phyloP scores from a whole-genome alignment of 1,139 yeast genomes.

The Nakaseomyces glabratus region DNA sequence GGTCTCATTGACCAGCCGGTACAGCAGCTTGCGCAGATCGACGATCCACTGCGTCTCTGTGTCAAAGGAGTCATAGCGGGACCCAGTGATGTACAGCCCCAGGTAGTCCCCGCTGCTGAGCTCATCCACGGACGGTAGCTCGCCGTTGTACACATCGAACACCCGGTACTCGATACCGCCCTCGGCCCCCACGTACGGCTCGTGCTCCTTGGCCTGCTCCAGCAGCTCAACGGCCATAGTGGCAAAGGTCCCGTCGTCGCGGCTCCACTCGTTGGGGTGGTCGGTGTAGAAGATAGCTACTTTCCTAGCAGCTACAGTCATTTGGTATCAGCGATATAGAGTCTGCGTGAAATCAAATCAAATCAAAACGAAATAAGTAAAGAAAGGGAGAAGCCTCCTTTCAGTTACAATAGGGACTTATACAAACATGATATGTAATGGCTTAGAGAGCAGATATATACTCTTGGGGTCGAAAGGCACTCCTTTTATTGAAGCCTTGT shows the following conservation, averaged over 20 bases:
- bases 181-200: constrained; percentile 9
- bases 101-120: constrained; percentile 12
- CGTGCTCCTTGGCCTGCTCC: constrained; percentile 12
- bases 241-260: constrained; percentile 22
- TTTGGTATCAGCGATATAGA: no score
- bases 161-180: constrained; percentile 14
- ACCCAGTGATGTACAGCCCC: constrained; percentile 47
- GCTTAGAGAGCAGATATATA: no score
- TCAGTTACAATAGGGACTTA: no score
- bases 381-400: no score
- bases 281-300: constrained; percentile 27
- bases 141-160: constrained; percentile 17
- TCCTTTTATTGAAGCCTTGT: no score
- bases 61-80: constrained; percentile 43
- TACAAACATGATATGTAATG: no score
- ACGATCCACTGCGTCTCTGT: constrained; percentile 40
- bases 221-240: constrained; percentile 21
- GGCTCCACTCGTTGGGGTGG: constrained; percentile 17
- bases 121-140: constrained; percentile 22
- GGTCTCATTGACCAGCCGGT: constrained; percentile 17
- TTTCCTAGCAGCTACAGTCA: constrained; percentile 11
- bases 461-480: no score
- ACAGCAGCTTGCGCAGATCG: constrained; percentile 35
- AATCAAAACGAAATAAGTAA: no score
- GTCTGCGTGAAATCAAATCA: no score